phyloP scores from a whole-genome alignment of 495 filamentous ascomycete species.

The Aspergillus coremiiformis region DNA sequence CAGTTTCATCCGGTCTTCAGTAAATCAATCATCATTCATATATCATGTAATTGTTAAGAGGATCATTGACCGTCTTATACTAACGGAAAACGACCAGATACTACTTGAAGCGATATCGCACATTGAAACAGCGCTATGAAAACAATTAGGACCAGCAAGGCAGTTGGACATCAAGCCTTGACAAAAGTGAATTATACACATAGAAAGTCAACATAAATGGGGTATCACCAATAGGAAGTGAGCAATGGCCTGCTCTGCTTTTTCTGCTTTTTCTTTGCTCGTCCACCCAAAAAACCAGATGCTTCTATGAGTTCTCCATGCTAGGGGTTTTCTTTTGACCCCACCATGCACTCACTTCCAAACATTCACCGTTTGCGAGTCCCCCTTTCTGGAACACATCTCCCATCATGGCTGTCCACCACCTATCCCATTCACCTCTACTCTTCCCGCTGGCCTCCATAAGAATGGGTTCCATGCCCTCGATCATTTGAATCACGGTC shows the following conservation, averaged over 20 bases:
- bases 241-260: slow-evolving; percentile 27
- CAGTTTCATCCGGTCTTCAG: not conserved
- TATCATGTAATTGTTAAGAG: slow-evolving; percentile 20
- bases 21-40: slow-evolving; percentile 9
- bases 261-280: slow-evolving; percentile 16
- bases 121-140: slow-evolving; percentile 77
- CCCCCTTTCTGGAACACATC: slow-evolving; percentile 74
- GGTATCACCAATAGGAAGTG: slow-evolving; percentile 44
- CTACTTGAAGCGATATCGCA: slow-evolving; percentile 88
- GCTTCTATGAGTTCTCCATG: slow-evolving; percentile 8
- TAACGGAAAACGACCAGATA: slow-evolving; percentile 52
- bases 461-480: slow-evolving; percentile 75
- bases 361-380: slow-evolving; percentile 75
- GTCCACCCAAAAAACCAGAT: slow-evolving; percentile 13
- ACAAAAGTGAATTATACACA: slow-evolving; percentile 19
- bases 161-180: slow-evolving; percentile 7
- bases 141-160: slow-evolving; percentile 22
- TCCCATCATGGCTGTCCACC: slow-evolving; percentile 80
- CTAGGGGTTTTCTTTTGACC: slow-evolving; percentile 52
- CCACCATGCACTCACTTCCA: slow-evolving; percentile 96
- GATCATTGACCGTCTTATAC: slow-evolving; percentile 5
- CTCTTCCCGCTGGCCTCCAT: slow-evolving; percentile 77
- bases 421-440: slow-evolving; percentile 86
- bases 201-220: slow-evolving; percentile 22
- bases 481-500: slow-evolving; percentile 80